phyloP scores from a whole-genome alignment of 2,329 filamentous ascomycete species.

The Arthroderma sp. region DNA sequence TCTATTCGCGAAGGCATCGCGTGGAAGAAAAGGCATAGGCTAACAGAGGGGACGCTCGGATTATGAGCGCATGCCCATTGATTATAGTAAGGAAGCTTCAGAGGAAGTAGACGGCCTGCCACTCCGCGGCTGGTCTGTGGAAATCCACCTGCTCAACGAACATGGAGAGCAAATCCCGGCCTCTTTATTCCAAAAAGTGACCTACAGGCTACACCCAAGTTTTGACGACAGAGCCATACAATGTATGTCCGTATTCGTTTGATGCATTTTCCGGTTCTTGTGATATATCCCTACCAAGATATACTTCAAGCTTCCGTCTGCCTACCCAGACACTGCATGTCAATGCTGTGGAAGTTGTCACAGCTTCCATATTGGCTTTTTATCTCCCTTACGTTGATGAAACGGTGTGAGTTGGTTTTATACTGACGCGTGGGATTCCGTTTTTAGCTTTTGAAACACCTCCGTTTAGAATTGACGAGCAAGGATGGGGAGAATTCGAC shows the following conservation, averaged over 20 bases:
- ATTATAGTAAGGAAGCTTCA: slow-evolving; percentile 54
- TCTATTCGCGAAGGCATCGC: no score
- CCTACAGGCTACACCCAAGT: slow-evolving; percentile 85
- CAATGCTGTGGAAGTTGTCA: slow-evolving; percentile 5
- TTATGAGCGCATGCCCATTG: slow-evolving; percentile 1
- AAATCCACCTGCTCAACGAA: slow-evolving; percentile 71
- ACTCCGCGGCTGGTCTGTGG: slow-evolving; percentile 84
- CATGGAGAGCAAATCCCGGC: slow-evolving; percentile 73
- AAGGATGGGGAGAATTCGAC: slow-evolving; percentile 98
- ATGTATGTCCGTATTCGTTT: slow-evolving; percentile 44
- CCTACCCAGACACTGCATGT: not conserved
- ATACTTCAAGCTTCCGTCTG: no score
- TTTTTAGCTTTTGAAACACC: slow-evolving; percentile 60
- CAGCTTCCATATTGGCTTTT: not conserved
- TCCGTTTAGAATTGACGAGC: slow-evolving; percentile 80
- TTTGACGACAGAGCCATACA: slow-evolving; percentile 73
- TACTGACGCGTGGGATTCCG: not conserved
- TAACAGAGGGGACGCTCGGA: no score
- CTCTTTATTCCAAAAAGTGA: slow-evolving; percentile 78
- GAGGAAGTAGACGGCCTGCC: slow-evolving; percentile 69
- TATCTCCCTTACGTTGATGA: not conserved
- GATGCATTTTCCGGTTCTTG: not conserved
- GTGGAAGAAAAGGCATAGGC: no score
- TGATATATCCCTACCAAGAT: no score
- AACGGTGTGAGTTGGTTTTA: not conserved